Conservation (phyloP, 1,139 yeast species). For the Yamadazyma songkhlaensis region DNA sequence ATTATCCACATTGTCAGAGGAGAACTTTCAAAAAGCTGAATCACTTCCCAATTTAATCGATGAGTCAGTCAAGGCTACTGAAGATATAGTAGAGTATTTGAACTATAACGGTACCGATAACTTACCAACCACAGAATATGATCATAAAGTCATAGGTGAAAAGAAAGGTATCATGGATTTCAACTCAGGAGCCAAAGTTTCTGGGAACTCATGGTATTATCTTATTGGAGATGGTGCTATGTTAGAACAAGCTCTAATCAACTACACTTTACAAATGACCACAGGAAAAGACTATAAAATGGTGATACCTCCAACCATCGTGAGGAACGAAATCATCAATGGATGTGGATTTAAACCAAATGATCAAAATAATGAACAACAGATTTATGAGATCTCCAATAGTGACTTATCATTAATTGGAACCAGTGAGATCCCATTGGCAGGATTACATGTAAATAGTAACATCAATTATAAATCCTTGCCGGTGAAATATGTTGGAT, state of each 20-base stretch:
- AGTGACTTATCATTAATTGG: constrained; percentile 73
- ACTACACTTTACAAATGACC: constrained; percentile 70
- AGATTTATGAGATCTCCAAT: constrained; percentile 63
- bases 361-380: constrained; percentile 84
- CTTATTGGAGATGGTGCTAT: constrained; percentile 83
- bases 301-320: constrained; percentile 84
- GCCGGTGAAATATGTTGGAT: constrained; percentile 70
- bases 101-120: constrained; percentile 34
- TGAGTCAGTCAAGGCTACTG: constrained; percentile 45
- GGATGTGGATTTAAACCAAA: constrained; percentile 98
- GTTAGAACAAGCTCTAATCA: constrained; percentile 85
- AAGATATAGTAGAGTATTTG: constrained; percentile 42
- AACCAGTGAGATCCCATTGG: constrained; percentile 94
- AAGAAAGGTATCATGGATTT: constrained; percentile 66
- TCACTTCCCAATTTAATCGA: constrained; percentile 70
- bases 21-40: constrained; percentile 41
- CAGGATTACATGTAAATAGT: constrained; percentile 55
- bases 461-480: constrained; percentile 21
- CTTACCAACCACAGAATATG: constrained; percentile 27
- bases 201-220: constrained; percentile 91
- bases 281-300: constrained; percentile 63
- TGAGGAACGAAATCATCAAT: constrained; percentile 67
- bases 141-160: constrained; percentile 69
- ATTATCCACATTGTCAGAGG: constrained; percentile 21
- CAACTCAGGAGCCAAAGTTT: constrained; percentile 63